Evolutionary conservation across 306 rosid species (phyloP).

Genomic region (Adenanthera pavonina): DNA sequence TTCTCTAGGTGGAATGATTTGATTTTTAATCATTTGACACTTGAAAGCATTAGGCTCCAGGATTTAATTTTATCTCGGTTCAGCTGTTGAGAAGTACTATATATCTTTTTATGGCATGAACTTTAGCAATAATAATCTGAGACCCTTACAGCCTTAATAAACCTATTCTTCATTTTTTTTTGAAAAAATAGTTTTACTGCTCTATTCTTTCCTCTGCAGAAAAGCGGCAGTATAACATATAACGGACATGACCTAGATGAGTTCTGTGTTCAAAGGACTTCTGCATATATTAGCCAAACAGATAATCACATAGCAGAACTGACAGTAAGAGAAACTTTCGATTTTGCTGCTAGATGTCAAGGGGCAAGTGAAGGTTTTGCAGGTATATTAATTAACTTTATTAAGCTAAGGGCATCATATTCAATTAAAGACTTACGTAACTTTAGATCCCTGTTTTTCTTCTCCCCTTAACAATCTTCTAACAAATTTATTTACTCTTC

Average conservation of each 20-base stretch:
- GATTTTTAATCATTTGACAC: neutral
- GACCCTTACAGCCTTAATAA: neutral
- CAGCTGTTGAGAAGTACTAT: neutral
- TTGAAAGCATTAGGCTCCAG: neutral
- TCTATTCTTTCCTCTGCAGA: constrained; percentile 42
- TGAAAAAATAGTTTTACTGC: neutral
- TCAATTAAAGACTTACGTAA: neutral
- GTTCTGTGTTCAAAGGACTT: constrained; percentile 80
- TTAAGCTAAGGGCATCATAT: neutral
- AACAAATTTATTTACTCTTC: neutral
- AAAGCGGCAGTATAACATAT: constrained; percentile 70
- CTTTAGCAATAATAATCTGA: neutral
- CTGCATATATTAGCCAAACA: constrained; percentile 88
- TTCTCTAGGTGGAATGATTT: neutral
- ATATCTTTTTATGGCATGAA: constrained; percentile 11
- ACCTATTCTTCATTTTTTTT: neutral
- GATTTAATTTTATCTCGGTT: neutral
- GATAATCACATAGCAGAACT: constrained; percentile 84
- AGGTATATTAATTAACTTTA: constrained; percentile 49
- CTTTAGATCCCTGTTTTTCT: neutral
- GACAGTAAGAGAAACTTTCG: constrained; percentile 89
- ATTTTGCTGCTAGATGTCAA: constrained; percentile 93
- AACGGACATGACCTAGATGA: constrained; percentile 66
- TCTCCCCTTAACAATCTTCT: neutral
- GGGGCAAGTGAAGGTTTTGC: constrained; percentile 70